Conservation (phyloP, 2,329 filamentous ascomycete species). For the Daldinia sp. region DNA sequence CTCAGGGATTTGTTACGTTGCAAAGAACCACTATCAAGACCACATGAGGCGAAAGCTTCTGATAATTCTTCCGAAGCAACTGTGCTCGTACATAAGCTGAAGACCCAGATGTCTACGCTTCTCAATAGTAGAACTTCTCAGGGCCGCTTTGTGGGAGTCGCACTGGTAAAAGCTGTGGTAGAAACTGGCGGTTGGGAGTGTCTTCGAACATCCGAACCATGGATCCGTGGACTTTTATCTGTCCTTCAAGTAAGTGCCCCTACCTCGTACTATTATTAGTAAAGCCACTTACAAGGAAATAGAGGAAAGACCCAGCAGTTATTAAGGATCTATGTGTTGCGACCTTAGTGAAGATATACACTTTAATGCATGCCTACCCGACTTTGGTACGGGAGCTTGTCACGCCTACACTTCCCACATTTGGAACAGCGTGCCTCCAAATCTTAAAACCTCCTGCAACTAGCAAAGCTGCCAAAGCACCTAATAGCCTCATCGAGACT, state of each 20-base stretch:
- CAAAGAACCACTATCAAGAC: slow-evolving; percentile 70
- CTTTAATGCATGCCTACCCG: slow-evolving; percentile 82
- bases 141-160: slow-evolving; percentile 81
- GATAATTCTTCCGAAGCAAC: slow-evolving; percentile 72
- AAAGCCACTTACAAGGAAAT: slow-evolving; percentile 22
- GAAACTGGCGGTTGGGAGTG: slow-evolving; percentile 89
- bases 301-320: slow-evolving; percentile 82
- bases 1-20: slow-evolving; percentile 70
- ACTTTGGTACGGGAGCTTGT: slow-evolving; percentile 89
- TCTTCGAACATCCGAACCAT: slow-evolving; percentile 77
- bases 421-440: slow-evolving; percentile 78
- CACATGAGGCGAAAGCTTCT: slow-evolving; percentile 70
- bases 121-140: slow-evolving; percentile 80
- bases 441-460: slow-evolving; percentile 64
- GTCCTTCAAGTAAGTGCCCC: slow-evolving; percentile 72
- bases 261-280: slow-evolving; percentile 1
- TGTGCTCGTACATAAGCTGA: slow-evolving; percentile 83
- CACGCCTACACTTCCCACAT: slow-evolving; percentile 81
- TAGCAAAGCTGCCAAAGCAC: slow-evolving; percentile 56
- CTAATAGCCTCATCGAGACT: slow-evolving; percentile 69
- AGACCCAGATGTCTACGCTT: slow-evolving; percentile 80
- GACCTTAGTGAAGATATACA: slow-evolving; percentile 84
- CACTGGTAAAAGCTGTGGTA: slow-evolving; percentile 82
- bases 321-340: slow-evolving; percentile 83
- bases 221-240: slow-evolving; percentile 81